Evolutionary conservation across 495 filamentous ascomycete species (phyloP), one percentile per base, ranked within the genome.

Genomic region (Tirmania nivea): DNA sequence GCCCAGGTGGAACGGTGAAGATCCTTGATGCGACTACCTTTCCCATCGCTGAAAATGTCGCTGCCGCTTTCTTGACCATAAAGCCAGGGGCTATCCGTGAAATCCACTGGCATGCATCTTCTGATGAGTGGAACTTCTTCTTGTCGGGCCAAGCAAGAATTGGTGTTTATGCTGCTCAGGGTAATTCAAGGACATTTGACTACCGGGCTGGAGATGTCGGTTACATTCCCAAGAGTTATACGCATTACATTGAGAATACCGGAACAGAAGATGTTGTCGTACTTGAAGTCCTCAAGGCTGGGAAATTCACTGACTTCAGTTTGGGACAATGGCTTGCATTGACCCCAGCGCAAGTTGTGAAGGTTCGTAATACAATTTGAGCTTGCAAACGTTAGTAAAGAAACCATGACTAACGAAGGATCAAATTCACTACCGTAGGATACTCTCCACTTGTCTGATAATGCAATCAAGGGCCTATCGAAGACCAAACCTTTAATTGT

Each of bases 111-210:
- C 78, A 79, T 64, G 77, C 77, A 3, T 52, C 76, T 70, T 73
- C 76, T 1, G 75, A 76, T 59, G 78, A 81, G 60, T 81, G 78
- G 77, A 68, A 79, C 1, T 80, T 79, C 57, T 80, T 80, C 66
- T 73, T 77, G 63, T 66, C 72, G 45, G 78, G 77, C 19, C 61
- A 68, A 11, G 78, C 69, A 0, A 71, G 73, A n/a, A 76, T 76
- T 11, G 81, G 76, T 8, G 73, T 79, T 6, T 81, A 79, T 59
- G 70, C 78, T 49, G 76, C 75, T 11, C 71, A 67, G 54, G 66
- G 68, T 10, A 75, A 73, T 53, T 71, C 78, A 5, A 69, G 75
- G 5, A 81, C 78, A 0, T 80, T 81, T 54, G 76, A 82, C 58
- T 82, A 80, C 58, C 66, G 63, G 2, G 71, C 74, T 10, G 78